These are phyloP conservation scores for Saccharomycopsis babjevae DNA, from an alignment of 805 yeast genomes.

Conservation along the genomic window DNA sequence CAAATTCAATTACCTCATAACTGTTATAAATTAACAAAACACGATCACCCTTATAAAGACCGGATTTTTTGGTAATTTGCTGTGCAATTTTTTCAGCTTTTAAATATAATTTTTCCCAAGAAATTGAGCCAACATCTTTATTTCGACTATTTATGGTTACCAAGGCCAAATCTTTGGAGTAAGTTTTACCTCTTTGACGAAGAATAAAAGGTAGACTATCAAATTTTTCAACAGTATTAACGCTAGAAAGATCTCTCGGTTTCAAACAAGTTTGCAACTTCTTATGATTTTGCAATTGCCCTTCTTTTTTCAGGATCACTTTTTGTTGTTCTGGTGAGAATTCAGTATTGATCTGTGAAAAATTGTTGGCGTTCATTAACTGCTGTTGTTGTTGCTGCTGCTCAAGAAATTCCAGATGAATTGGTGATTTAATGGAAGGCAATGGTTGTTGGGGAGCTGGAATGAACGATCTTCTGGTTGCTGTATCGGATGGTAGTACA, in stretches of 20 bases:
- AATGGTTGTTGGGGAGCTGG: not conserved
- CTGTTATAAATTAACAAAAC: constrained; percentile 79
- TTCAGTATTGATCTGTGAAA: not conserved
- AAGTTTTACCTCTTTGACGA: constrained; percentile 58
- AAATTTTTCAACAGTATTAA: constrained; percentile 32
- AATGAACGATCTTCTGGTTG: not conserved
- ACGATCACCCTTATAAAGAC: constrained; percentile 70
- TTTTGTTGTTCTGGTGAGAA: not conserved
- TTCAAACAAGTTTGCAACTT: constrained; percentile 50
- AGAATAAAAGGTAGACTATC: constrained; percentile 64
- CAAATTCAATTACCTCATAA: constrained; percentile 74
- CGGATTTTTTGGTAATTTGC: constrained; percentile 56
- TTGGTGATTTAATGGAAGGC: not conserved
- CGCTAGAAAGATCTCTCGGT: constrained; percentile 39
- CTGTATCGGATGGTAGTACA: not conserved
- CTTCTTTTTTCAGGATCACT: not conserved
- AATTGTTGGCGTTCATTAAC: not conserved
- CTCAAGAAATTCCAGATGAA: not conserved
- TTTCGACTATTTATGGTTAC: constrained; percentile 67
- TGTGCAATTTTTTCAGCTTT: constrained; percentile 84
- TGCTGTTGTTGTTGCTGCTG: not conserved
- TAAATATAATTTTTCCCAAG: constrained; percentile 84
- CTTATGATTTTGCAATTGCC: not conserved
- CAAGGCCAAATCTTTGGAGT: constrained; percentile 61
- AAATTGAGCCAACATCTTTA: constrained; percentile 61